These are phyloP conservation scores for Bipolaris oryzae DNA, from an alignment of 2,329 filamentous ascomycete genomes.

Conservation along the genomic window DNA sequence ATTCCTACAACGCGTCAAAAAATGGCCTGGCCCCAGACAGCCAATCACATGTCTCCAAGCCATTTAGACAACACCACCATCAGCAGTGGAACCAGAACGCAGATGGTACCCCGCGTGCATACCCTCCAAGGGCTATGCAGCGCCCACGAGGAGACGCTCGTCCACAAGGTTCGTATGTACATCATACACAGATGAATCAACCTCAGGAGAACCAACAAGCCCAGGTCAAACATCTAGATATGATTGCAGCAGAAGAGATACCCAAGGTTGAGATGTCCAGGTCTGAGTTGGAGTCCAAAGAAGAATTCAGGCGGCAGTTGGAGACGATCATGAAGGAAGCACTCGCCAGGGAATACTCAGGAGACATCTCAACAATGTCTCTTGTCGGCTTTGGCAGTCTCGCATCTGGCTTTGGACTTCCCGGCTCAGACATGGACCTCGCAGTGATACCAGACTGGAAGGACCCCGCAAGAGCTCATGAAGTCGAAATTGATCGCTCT, in stretches of 20 bases:
- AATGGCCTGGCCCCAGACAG: background rate
- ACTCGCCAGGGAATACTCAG: slow-evolving; percentile 58
- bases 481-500: slow-evolving; percentile 56
- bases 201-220: slow-evolving; percentile 34
- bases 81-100: slow-evolving; percentile 5
- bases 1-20: slow-evolving; percentile 2
- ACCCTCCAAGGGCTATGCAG: slow-evolving; percentile 29
- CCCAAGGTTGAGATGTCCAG: slow-evolving; percentile 66
- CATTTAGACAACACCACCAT: slow-evolving; percentile 8
- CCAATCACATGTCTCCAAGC: slow-evolving; percentile 1
- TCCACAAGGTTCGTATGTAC: slow-evolving; percentile 19
- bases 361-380: slow-evolving; percentile 62
- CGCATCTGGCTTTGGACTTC: slow-evolving; percentile 82
- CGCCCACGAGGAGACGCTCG: slow-evolving; percentile 25
- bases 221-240: slow-evolving; percentile 53
- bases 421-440: slow-evolving; percentile 89
- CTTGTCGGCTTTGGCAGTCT: slow-evolving; percentile 83
- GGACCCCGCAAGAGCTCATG: slow-evolving; percentile 23
- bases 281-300: slow-evolving; percentile 71
- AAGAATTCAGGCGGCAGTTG: slow-evolving; percentile 69
- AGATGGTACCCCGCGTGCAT: slow-evolving; percentile 1
- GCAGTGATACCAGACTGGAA: slow-evolving; percentile 70
- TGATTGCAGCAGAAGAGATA: slow-evolving; percentile 56
- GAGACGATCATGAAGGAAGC: slow-evolving; percentile 68
- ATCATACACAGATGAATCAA: slow-evolving; percentile 23